These are phyloP conservation scores for Populus euphratica DNA, from an alignment of 345 rosid species.

Conservation along the genomic window DNA sequence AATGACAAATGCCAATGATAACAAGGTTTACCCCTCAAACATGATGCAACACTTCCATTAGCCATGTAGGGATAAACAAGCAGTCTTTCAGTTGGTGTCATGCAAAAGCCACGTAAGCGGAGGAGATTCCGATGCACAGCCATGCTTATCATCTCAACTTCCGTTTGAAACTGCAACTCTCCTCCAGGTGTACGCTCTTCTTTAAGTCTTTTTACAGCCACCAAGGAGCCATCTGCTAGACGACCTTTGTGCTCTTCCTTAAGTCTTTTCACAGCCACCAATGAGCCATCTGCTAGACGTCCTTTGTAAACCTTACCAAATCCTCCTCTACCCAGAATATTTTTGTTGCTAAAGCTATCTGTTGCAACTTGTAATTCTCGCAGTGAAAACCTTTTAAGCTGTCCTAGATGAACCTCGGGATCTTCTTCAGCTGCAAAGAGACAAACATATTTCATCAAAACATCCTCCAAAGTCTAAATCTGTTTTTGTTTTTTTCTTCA, in stretches of 20 bases:
- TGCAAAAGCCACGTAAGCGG: slow-evolving; percentile 86
- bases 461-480: neutral
- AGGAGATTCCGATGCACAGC: slow-evolving; percentile 96
- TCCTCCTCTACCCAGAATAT: slow-evolving; percentile 95
- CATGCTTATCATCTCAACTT: slow-evolving; percentile 99
- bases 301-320: slow-evolving; percentile 97
- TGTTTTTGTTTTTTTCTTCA: neutral
- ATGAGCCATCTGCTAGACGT: slow-evolving; percentile 82
- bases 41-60: slow-evolving; percentile 96
- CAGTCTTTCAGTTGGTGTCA: slow-evolving; percentile 91
- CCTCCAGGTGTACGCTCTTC: slow-evolving; percentile 99
- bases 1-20: neutral
- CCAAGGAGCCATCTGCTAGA: slow-evolving; percentile 83
- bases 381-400: slow-evolving; percentile 89
- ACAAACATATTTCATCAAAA: neutral
- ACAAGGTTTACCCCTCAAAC: slow-evolving; percentile 67
- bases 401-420: slow-evolving; percentile 96
- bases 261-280: slow-evolving; percentile 92
- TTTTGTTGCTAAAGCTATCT: slow-evolving; percentile 85
- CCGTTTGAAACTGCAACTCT: slow-evolving; percentile 97
- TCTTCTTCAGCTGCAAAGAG: slow-evolving; percentile 83
- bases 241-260: slow-evolving; percentile 97
- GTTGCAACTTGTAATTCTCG: slow-evolving; percentile 95
- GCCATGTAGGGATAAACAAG: slow-evolving; percentile 99
- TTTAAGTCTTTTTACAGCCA: slow-evolving; percentile 92